Conservation (phyloP, 495 filamentous ascomycete species). For the Penicillium canariense region DNA sequence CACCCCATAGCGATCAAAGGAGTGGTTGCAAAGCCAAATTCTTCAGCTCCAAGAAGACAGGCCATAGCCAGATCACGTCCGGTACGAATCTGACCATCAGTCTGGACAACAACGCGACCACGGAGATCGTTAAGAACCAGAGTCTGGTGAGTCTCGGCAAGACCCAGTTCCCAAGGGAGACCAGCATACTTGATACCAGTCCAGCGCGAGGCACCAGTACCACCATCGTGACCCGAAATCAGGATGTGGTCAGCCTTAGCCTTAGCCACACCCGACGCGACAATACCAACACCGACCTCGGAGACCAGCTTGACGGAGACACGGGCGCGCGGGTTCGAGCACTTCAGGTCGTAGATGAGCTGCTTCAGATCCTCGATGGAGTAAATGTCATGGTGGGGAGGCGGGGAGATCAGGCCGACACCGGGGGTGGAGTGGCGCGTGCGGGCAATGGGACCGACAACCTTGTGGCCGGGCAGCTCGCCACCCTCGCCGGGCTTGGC, state of each 20-base stretch:
- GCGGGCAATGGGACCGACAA: conserved; percentile 91
- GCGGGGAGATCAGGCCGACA: conserved; percentile 97
- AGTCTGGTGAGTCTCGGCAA: conserved; percentile 98
- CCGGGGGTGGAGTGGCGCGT: conserved; percentile 98
- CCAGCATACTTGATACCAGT: conserved; percentile 99
- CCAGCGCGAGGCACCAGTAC: conserved; percentile 97
- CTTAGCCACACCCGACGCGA: conserved; percentile 97
- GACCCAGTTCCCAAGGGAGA: conserved; percentile 96
- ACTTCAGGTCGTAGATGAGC: conserved; percentile 98
- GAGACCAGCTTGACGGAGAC: conserved; percentile 99
- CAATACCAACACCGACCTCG: conserved; percentile 96
- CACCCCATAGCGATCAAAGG: conserved; percentile 97
- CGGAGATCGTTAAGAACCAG: conserved; percentile 97
- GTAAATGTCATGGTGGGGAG: conserved; percentile 99
- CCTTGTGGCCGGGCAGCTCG: conserved; percentile 97
- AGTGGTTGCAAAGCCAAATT: conserved; percentile 98
- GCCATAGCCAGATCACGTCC: conserved; percentile 96
- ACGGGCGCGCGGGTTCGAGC: conserved; percentile 89
- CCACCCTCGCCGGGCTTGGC: conserved; percentile 98
- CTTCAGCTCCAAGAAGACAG: conserved; percentile 93
- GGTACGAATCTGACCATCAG: conserved; percentile 92
- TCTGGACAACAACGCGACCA: conserved; percentile 96
- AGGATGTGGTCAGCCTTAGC: conserved; percentile 98
- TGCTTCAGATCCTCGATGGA: conserved; percentile 99
- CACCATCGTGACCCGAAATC: conserved; percentile 97